Percentiles rank a stretch among this genome's conserved stretches.
phyloP scores from a whole-genome alignment of 169 alveolate genomes.

The Babesia gibsoni region DNA sequence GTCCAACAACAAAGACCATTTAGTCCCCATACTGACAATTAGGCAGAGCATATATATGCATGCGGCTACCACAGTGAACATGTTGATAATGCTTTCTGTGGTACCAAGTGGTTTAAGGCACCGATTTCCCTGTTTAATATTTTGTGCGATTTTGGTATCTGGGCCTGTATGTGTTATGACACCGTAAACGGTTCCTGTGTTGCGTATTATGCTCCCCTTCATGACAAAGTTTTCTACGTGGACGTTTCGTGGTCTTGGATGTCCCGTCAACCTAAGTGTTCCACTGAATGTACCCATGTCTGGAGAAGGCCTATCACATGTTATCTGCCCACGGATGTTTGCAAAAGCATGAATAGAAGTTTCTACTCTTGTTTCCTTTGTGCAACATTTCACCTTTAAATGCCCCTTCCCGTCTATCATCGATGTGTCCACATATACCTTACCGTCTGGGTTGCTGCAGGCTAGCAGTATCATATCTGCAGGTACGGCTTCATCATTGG shows the following conservation, averaged over 20 bases:
- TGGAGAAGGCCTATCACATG: conserved; percentile 74
- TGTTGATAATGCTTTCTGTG: conserved; percentile 64
- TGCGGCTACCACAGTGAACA: conserved; percentile 52
- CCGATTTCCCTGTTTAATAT: conserved; percentile 28
- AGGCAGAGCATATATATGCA: conserved; percentile 39
- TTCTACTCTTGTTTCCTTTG: conserved; percentile 70
- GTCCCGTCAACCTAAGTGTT: conserved; percentile 70
- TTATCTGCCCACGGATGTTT: conserved; percentile 68
- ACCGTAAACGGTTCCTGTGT: conserved; percentile 72
- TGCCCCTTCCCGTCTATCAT: conserved; percentile 70
- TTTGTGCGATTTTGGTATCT: conserved; percentile 75
- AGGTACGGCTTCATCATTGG: conserved; percentile 75
- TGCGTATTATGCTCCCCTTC: conserved; percentile 73
- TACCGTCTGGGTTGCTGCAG: conserved; percentile 73
- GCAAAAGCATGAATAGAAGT: conserved; percentile 69
- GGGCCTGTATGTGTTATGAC: conserved; percentile 74
- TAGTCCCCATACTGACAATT: conserved; percentile 38
- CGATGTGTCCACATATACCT: conserved; percentile 69
- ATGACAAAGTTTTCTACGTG: conserved; percentile 68
- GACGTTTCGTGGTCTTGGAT: conserved; percentile 73
- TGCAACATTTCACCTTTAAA: conserved; percentile 68
- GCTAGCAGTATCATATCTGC: conserved; percentile 71
- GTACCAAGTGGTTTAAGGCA: conserved; percentile 57
- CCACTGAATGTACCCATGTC: conserved; percentile 74
- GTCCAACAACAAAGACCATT: conserved; percentile 25